Percentiles rank a stretch among this genome's conserved stretches.
These are phyloP conservation scores for Paspalum vaginatum DNA, from an alignment of 176 grass and related monocot species.

Conservation along the genomic window DNA sequence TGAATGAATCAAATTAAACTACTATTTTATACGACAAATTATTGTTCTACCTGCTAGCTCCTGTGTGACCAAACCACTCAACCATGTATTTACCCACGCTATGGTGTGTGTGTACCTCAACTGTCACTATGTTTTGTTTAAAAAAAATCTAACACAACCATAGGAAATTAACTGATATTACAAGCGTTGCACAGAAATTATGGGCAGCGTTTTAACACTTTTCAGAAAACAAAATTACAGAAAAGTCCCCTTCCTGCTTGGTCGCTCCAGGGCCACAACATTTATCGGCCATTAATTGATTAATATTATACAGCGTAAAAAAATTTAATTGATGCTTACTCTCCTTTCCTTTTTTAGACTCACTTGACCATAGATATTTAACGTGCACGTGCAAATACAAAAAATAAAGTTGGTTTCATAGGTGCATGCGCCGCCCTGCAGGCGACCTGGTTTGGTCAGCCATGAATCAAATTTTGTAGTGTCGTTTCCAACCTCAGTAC, in stretches of 20 bases:
- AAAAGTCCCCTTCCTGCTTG: background rate
- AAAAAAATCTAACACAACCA: no score
- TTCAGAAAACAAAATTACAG: background rate
- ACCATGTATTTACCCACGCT: background rate
- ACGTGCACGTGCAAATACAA: constrained; percentile 26
- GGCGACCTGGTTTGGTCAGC: constrained; percentile 36
- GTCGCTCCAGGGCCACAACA: background rate
- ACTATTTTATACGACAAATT: background rate
- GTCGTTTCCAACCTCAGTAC: constrained; percentile 5
- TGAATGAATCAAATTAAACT: constrained; percentile 18
- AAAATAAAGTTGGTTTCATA: background rate
- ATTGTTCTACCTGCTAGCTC: background rate
- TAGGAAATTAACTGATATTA: background rate
- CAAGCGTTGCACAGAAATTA: background rate
- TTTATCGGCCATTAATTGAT: background rate
- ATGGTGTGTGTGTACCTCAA: no score
- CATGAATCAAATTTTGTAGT: background rate
- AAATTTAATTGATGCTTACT: background rate
- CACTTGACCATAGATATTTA: background rate
- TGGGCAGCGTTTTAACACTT: background rate
- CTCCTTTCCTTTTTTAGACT: background rate
- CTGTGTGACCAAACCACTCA: background rate
- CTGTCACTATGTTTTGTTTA: no score
- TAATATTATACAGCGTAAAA: background rate
- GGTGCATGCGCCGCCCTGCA: constrained; percentile 28